Conservation (phyloP, 495 filamentous ascomycete species). For the Penicillium pulvis region DNA sequence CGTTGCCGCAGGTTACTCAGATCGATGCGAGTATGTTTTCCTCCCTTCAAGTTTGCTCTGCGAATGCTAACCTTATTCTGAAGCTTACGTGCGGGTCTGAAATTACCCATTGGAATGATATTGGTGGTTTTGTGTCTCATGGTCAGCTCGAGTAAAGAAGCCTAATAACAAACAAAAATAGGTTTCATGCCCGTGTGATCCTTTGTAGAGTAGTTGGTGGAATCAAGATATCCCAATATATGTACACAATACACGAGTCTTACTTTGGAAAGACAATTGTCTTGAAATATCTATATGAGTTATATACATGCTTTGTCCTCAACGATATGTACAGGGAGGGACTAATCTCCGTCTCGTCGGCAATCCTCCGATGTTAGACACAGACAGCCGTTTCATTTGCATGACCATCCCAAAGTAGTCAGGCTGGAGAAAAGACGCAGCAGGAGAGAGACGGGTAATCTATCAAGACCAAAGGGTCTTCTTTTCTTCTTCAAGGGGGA, state of each 20-base stretch:
- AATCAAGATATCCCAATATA: background rate
- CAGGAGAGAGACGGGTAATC: no score
- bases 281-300: background rate
- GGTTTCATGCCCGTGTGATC: background rate
- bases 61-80: background rate
- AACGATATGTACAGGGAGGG: background rate
- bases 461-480: background rate
- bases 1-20: constrained; percentile 83
- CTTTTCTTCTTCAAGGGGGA: background rate
- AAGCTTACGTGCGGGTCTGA: constrained; percentile 39
- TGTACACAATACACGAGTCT: background rate
- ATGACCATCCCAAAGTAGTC: background rate
- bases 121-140: background rate
- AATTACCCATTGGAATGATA: background rate
- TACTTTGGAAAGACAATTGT: background rate
- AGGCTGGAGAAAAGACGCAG: no score
- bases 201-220: background rate
- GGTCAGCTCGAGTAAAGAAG: background rate
- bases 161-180: constrained; percentile 13
- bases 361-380: background rate
- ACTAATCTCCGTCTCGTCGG: no score
- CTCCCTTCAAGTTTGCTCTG: background rate
- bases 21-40: constrained; percentile 92
- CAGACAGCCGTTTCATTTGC: background rate
- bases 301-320: background rate